Evolutionary conservation across 176 grass and related monocot genomes (phyloP).

Genomic region (maize (Zea mays)): DNA sequence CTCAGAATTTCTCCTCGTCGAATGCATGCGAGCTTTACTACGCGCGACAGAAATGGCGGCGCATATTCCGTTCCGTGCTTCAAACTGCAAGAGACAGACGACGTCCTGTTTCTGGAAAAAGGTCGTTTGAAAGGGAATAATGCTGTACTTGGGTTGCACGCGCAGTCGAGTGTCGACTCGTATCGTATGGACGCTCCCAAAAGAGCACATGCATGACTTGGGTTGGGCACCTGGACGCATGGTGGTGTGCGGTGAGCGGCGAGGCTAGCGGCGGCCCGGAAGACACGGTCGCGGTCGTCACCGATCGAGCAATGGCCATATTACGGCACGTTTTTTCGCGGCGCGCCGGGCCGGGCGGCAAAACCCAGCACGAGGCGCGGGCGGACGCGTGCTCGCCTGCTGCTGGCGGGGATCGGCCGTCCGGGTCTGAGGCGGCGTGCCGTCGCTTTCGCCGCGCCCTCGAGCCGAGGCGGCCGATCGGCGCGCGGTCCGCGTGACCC

Average conservation of each 20-base stretch:
- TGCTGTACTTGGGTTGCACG: too few species aligned
- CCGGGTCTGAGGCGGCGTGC: not conserved
- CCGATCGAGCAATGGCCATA: not conserved
- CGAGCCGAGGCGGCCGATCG: not conserved
- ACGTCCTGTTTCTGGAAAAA: too few species aligned
- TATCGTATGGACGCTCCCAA: too few species aligned
- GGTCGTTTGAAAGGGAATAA: too few species aligned
- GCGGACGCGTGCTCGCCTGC: slow-evolving; percentile 8
- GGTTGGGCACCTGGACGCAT: not conserved
- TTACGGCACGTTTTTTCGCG: not conserved
- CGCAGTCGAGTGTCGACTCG: too few species aligned
- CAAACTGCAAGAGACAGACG: too few species aligned
- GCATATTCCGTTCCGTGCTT: too few species aligned
- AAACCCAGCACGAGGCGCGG: not conserved
- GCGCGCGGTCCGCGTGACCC: not conserved
- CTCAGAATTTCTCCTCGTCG: too few species aligned
- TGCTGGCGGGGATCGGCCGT: not conserved
- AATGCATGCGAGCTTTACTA: too few species aligned
- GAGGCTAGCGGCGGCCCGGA: not conserved
- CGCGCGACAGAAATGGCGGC: too few species aligned
- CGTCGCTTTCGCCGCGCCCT: slow-evolving; percentile 2
- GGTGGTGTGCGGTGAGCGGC: not conserved
- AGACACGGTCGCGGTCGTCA: not conserved
- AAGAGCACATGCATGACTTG: not conserved
- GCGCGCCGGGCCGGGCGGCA: not conserved